Base-by-base conservation (phyloP, 192 early-diverging fungal species). In the Chytriomyces sp. region DNA sequence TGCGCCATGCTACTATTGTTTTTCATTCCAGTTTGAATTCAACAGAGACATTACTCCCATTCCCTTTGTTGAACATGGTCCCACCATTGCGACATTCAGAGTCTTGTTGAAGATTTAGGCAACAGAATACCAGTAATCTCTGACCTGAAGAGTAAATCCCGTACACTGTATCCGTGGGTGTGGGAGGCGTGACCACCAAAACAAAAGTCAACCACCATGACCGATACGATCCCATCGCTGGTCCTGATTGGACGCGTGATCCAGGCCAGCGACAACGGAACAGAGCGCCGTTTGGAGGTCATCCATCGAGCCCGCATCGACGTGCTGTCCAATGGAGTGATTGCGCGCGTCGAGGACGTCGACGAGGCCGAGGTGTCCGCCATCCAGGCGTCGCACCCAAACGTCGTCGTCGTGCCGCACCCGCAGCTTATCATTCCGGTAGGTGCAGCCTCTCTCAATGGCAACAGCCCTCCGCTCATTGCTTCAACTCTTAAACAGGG, bases 381-480 rank as follows among this genome's bases (percentile, higher is more conserved):
- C 1, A 58, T 17, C 28, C 2, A 58, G 19, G 12, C 2, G 19
- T 38, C 8, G 28, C 25, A 52, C 34, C 17, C 39, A 28, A 32
- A 7, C 41, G 38, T 26, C 38, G 37, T 44, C 7, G 8, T 25
- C 33, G 4, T 65, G n/a, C 22, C n/a, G n/a, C n/a, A n/a, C n/a
- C n/a, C n/a, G n/a, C n/a, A n/a, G n/a, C n/a, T n/a, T n/a, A n/a
- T n/a, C n/a, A n/a, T n/a, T n/a, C n/a, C n/a, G n/a, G n/a, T n/a
- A n/a, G n/a, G n/a, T n/a, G n/a, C n/a, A n/a, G n/a, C n/a, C n/a
- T n/a, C n/a, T n/a, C n/a, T n/a, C n/a, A 19, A 33, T 34, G 63
- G n/a, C 19, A 14, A 37, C 60, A 62, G 37, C 38, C 38, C 36
- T n/a, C 96, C 63, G 82, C 94, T 66, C 96, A 94, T n/a, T n/a